These are phyloP conservation scores for Neofusicoccum laricinum DNA, from an alignment of 2,329 filamentous ascomycete genomes.

Conservation along the genomic window DNA sequence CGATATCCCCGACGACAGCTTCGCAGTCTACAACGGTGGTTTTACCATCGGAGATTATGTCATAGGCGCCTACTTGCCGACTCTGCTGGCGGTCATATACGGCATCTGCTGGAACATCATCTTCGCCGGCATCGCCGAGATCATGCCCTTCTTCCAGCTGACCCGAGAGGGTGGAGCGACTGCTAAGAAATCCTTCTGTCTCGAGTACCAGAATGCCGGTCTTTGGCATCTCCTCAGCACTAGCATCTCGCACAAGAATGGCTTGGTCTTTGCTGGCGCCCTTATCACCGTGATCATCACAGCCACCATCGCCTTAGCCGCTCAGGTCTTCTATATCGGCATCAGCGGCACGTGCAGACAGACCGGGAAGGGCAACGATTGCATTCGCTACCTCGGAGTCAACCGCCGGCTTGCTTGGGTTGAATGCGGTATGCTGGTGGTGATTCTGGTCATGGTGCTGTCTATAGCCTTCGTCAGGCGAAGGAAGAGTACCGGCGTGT, in stretches of 20 bases:
- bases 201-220: not conserved
- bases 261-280: conserved; percentile 8
- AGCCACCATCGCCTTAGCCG: conserved; percentile 8
- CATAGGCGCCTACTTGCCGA: conserved; percentile 15
- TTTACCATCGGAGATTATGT: conserved; percentile 18
- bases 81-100: conserved; percentile 10
- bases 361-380: not conserved
- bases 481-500: not conserved
- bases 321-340: conserved; percentile 14
- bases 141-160: conserved; percentile 8
- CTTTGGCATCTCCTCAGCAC: not conserved
- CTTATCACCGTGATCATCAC: conserved; percentile 6
- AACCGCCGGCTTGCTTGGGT: not conserved
- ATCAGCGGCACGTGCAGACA: conserved; percentile 5
- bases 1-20: not conserved
- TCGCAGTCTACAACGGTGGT: not conserved
- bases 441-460: not conserved
- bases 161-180: not conserved
- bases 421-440: not conserved
- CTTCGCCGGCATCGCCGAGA: conserved; percentile 13
- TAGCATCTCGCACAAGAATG: not conserved
- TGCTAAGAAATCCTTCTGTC: not conserved
- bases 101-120: conserved; percentile 15
- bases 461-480: not conserved
- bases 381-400: not conserved